A percentile compares a stretch with the other conserved stretches of the same genome.
Evolutionary conservation across 495 filamentous ascomycete genomes (phyloP).

Genomic region (Aspergillus haitiensis): DNA sequence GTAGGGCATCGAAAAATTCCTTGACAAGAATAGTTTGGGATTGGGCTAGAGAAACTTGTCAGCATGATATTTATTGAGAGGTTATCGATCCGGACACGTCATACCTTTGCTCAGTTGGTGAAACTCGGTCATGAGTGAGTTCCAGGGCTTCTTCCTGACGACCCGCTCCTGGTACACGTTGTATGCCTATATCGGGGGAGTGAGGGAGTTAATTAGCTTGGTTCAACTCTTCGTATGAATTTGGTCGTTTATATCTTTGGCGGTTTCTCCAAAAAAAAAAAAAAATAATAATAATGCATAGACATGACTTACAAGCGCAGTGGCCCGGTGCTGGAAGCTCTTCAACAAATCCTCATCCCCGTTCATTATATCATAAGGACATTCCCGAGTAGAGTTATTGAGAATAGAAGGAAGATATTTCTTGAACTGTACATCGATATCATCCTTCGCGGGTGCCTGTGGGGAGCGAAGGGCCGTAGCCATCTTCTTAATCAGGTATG

Average conservation of each 20-base stretch:
- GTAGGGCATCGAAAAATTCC: conserved; percentile 41
- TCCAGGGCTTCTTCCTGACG: conserved; percentile 47
- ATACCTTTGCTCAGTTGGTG: conserved; percentile 46
- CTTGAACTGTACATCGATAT: conserved; percentile 28
- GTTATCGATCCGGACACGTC: background rate
- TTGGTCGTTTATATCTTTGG: too few relatives aligned
- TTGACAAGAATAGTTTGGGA: conserved; percentile 48
- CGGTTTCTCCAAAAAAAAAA: too few relatives aligned
- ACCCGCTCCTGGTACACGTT: conserved; percentile 45
- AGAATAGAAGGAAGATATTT: conserved; percentile 22
- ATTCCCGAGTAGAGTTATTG: background rate
- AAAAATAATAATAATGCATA: too few relatives aligned
- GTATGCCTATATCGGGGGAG: conserved; percentile 38
- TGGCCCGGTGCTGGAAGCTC: conserved; percentile 45
- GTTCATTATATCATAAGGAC: conserved; percentile 20
- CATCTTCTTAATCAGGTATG: conserved; percentile 53
- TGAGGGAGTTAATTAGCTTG: too few relatives aligned
- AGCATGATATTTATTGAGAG: background rate
- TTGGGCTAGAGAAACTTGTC: conserved; percentile 29
- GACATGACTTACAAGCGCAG: conserved; percentile 31
- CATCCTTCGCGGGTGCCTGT: conserved; percentile 17
- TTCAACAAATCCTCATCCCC: conserved; percentile 41
- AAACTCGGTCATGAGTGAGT: conserved; percentile 45
- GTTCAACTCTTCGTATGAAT: too few relatives aligned
- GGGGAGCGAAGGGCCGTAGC: conserved; percentile 29